Evolutionary conservation across 2,329 filamentous ascomycete species (phyloP), one percentile per base, ranked within the genome.

Genomic region (Cylindrodendrum hubeiense): DNA sequence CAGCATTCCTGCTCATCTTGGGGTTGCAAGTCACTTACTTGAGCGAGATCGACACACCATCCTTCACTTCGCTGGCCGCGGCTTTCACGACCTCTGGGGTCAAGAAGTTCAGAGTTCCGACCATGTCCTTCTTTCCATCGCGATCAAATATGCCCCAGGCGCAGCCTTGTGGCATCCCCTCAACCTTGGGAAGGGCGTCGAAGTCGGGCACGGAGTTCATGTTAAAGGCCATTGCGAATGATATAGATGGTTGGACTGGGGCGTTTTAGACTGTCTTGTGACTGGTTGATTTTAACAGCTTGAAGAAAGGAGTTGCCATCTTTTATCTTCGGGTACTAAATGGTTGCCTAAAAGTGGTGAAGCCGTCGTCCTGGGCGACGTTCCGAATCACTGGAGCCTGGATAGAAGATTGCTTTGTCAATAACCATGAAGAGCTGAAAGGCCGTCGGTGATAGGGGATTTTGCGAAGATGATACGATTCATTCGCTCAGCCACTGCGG

Each of bases 101-200:
- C n/a, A 87, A 75, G 17, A 86, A 79, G 72, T 88, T 87, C 21
- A 87, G 74, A 0, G 84, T 86, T 5, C 85, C 85, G 10, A 84
- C 70, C 26, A 82, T 65, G 53, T 87, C 85, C 57, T 84, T 85
- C 59, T 82, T 75, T 22, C 82, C 83, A 57, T 84, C 79, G 2
- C 54, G 65, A 52, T 75, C 72, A 49, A 85, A 86, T 9, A 86
- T 17, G 1, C 85, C 84, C 85, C 85, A 86, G 22, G 81, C 81
- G 60, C 82, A 85, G 26, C 83, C 82, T 56, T 82, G 78, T 2
- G 81, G 82, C 76, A 82, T 81, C 26, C 76, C 80, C 13, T 80
- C 70, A 10, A 84, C 79, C 51, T 70, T 68, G 21, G 82, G 82
- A 8, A 84, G 77, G 66, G 76, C 65, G 53, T 84, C 82, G 60